Evolutionary conservation across 352 stramenopile genomes (phyloP).

Genomic region (Pythium brassicae): DNA sequence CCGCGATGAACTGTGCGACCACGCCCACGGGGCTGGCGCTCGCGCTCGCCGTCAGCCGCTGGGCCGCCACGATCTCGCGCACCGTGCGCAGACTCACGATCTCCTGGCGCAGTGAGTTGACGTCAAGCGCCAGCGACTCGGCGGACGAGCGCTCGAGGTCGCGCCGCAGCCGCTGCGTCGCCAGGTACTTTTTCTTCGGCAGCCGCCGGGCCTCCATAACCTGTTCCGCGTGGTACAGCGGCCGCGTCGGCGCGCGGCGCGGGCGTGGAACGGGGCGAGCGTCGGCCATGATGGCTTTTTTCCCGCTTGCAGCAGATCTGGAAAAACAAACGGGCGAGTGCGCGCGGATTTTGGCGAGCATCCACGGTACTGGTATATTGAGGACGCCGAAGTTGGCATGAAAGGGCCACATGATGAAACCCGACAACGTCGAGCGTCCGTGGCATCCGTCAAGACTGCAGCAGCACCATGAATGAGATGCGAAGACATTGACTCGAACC

Average conservation of each 20-base stretch:
- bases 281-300: no score
- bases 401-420: no score
- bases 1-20: slow-evolving; percentile 6
- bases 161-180: slow-evolving; percentile 23
- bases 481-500: no score
- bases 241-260: slow-evolving; percentile 8
- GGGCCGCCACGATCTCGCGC: slow-evolving; percentile 16
- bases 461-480: no score
- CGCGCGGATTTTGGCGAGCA: no score
- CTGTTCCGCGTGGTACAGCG: slow-evolving; percentile 21
- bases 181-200: slow-evolving; percentile 32
- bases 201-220: slow-evolving; percentile 20
- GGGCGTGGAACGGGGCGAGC: no score
- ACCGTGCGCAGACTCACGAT: slow-evolving; percentile 22
- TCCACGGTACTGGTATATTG: no score
- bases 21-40: slow-evolving; percentile 3
- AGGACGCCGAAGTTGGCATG: no score
- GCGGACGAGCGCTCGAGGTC: slow-evolving; percentile 22
- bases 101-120: slow-evolving; percentile 25
- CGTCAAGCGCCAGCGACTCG: slow-evolving; percentile 22
- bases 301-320: no score
- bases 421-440: no score
- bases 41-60: slow-evolving; percentile 8
- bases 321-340: no score
- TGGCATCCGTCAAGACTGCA: no score